Evolutionary conservation across 352 stramenopile genomes (phyloP), one percentile per base, ranked within the genome.

Genomic region (Pythium aphanidermatum): DNA sequence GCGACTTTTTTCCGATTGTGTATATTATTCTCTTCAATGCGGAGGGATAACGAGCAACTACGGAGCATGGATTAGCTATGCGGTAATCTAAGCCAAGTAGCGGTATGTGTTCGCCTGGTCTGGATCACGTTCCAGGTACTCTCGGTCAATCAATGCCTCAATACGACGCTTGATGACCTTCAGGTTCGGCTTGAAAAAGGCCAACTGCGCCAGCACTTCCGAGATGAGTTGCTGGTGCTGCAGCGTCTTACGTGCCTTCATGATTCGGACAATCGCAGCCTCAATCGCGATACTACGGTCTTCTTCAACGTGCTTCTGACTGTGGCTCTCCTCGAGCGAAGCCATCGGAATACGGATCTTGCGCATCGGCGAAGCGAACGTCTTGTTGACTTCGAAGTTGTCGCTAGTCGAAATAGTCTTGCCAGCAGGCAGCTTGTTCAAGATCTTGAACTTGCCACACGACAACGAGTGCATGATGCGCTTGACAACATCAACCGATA

Each of bases 291-390:
- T 97, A 51, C 86, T 88, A 30, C 88, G 75, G 50, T 97, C 86
- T 61, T 98, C 96, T 63, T 99, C 93, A 4, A 99, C 94, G 37
- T 95, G 82, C 71, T 99, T 99, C 36, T 97, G 95, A 62, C 97
- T 99, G 76, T 98, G 90, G 46, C 86, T 96, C 61, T 98, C 90
- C 46, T 99, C 96, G 34, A 99, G 70, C 21, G 90, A 97, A 23
- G 96, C 96, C 96, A 99, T 99, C 3, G 96, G 96, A 54, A 99
- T 98, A 53, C 95, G 86, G 46, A 99, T 87, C 67, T 98, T 98
- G 49, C 94, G 89, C 93, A 98, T 97, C 26, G 92, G 95, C 45
- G 82, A 97, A 20, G 66, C 74, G 58, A 99, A 99, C 30, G 82
- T 83, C 36, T 74, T 62, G 72, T 99, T 99, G 26, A 97, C 80